Evolutionary conservation across 2,329 filamentous ascomycete genomes (phyloP), one percentile per base, ranked within the genome.

Genomic region (Paraphoma sp.): DNA sequence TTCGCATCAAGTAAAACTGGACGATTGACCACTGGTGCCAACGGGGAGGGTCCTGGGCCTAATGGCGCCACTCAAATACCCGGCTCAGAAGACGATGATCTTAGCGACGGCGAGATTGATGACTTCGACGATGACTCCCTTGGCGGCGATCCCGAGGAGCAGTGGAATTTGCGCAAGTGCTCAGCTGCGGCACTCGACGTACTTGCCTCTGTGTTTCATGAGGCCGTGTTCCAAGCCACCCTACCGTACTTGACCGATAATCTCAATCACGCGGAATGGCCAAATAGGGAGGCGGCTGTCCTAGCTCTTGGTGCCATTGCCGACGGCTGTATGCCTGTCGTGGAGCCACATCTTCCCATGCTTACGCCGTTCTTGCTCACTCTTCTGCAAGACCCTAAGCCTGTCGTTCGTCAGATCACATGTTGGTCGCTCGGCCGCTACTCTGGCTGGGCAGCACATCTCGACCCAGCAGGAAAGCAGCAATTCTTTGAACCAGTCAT

Each of bases 371-470:
- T 96, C 74, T 85, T 99, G 46, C 90, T 98, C 65, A 89, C 90
- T 7, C 85, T 97, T 0, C 83, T 99, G 36, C 86, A 90, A 54
- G 95, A 99, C 71, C 73, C 85, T 1, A 93, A 97, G 76, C 92
- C 95, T 12, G 90, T 98, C 12, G 94, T 99, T 38, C 86, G 95
- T 59, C 92, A 97, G 73, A 99, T 99, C 64, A 98, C 94, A 23
- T 99, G 95, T 78, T 99, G 95, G 95, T 96, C 95, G 6, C 85
- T 99, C 18, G 93, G 93, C 16, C 87, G 95, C 45, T 99, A 97
- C 77, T 97, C 95, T 5, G 83, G 88, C 44, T 99, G 95, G 95
- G 94, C 93, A 9, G 90, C 93, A 4, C 86, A 88, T 60, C 84
- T 97, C 18, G 80, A 85, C 23, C 87, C 89, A 14, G 79, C 81